Evolutionary conservation across 1,139 yeast genomes (phyloP), one percentile per base, ranked within the genome.

Genomic region (Zygosaccharomyces sapae): DNA sequence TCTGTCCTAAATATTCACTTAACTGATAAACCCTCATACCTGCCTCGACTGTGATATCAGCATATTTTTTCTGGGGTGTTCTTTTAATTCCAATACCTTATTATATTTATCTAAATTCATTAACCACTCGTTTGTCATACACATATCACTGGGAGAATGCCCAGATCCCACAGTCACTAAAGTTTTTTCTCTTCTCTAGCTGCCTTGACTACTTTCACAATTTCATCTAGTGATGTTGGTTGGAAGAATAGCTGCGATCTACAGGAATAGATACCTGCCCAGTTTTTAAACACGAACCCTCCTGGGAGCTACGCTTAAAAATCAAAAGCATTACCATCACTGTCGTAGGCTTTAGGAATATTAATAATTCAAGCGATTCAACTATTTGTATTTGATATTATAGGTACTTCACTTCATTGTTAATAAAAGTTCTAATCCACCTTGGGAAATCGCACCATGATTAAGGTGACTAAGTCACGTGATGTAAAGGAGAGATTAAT

Each of bases 31-130:
- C 70, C 51, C 96, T 75, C 49, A 86, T 76, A 33, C 98, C 98
- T 0, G 97, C 96, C 66, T 90, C 95, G 13, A 90, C 96, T 0
- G 92, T 85, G 49, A 92, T 81, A 66, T 92, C 98, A 9, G 95
- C 87, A 66, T 75, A 92, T 55, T 80, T 76, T 16, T 84, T 18
- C 74, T 70, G 1, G 63, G 62, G 46, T 71, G 66, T 18, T 69
- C 69, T 19, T 65, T 59, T 3, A 73, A 57, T 3, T 76, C 75
- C 20, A 83, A 56, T 12, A 86, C 77, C 20, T 66, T 62, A 63
- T 81, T 79, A 66, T 86, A 77, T 54, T 79, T 79, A 68, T 92
- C 98, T 60, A 92, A 74, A 65, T 87, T 90, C 56, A 95, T 79
- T 36, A 92, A 70, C 96, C 97, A 90, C 49, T 87, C 95, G 27